Percentiles rank a stretch among this genome's conserved stretches.
These are phyloP conservation scores for Argentina anserina DNA, from an alignment of 306 rosid species.

Conservation along the genomic window DNA sequence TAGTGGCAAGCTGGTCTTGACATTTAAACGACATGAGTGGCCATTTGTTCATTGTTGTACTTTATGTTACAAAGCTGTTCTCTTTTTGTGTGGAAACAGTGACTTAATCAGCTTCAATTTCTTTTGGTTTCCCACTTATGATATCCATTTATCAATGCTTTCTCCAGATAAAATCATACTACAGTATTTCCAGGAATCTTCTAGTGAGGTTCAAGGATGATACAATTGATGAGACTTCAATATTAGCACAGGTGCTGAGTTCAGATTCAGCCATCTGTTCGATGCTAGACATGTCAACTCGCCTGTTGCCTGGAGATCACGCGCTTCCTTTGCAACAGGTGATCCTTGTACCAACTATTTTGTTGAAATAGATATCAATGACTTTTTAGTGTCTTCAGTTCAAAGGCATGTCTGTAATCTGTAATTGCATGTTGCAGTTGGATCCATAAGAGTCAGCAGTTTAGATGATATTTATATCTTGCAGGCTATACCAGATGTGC, in stretches of 20 bases:
- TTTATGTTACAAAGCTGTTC: background rate
- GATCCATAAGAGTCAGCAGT: background rate
- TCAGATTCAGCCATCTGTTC: constrained; percentile 91
- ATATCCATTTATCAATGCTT: constrained; percentile 5
- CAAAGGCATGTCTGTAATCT: background rate
- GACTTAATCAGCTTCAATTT: background rate
- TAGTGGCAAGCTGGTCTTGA: background rate
- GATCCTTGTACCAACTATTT: constrained; percentile 7
- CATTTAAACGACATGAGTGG: background rate
- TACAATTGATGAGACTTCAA: constrained; percentile 76
- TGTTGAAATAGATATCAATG: background rate
- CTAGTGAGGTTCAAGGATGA: constrained; percentile 83
- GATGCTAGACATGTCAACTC: constrained; percentile 92
- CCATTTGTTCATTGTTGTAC: background rate
- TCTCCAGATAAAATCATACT: constrained; percentile 88
- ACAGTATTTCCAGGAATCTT: constrained; percentile 88
- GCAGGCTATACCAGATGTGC: constrained; percentile 90
- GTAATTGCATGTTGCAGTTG: background rate
- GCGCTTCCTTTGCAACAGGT: constrained; percentile 97
- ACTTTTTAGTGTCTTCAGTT: background rate
- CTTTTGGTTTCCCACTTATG: constrained; percentile 1
- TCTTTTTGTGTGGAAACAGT: background rate
- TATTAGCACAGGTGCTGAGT: constrained; percentile 75
- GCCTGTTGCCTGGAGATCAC: constrained; percentile 84
- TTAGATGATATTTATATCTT: constrained; percentile 19